Percentiles rank a stretch among this genome's conserved stretches.
Conservation (phyloP, 768 basidiomycete genomes). For the Lentinula raphanica region DNA sequence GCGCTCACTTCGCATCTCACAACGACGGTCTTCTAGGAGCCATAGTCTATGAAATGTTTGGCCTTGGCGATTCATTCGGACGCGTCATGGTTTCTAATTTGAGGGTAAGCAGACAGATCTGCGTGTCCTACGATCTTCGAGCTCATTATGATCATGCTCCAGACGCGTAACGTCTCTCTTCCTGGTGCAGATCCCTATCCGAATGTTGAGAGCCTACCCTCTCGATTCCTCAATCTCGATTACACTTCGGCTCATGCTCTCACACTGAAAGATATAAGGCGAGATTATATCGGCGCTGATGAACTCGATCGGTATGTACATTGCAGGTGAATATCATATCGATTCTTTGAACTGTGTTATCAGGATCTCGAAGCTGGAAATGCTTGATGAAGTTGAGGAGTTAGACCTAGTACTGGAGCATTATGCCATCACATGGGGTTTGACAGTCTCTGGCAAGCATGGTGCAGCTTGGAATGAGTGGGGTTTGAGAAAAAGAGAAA, state of each 20-base stretch:
- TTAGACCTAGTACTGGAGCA: conserved; percentile 84
- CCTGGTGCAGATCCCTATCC: conserved; percentile 68
- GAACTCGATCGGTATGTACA: conserved; percentile 59
- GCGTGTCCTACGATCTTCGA: background rate
- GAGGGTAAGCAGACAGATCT: conserved; percentile 43
- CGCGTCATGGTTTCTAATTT: conserved; percentile 87
- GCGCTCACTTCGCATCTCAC: conserved; percentile 40
- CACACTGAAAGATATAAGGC: conserved; percentile 67
- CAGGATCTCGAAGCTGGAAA: conserved; percentile 77
- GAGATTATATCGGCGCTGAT: conserved; percentile 34
- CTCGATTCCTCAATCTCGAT: conserved; percentile 53
- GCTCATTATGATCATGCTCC: background rate
- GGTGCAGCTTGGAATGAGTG: conserved; percentile 27
- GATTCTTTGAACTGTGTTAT: background rate
- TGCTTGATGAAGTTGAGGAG: conserved; percentile 93
- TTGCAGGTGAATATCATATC: background rate
- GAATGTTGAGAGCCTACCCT: conserved; percentile 27
- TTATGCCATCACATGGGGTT: conserved; percentile 83
- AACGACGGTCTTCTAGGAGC: conserved; percentile 38
- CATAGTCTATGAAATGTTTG: conserved; percentile 92
- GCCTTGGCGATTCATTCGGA: conserved; percentile 84
- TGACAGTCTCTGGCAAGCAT: conserved; percentile 14
- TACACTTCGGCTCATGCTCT: conserved; percentile 53
- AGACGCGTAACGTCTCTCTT: conserved; percentile 58
- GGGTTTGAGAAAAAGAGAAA: conserved; percentile 24